A percentile compares a stretch with the other conserved stretches of the same genome.
Conservation (phyloP, 2,329 filamentous ascomycete genomes). For the Fusarium sublunatum region DNA sequence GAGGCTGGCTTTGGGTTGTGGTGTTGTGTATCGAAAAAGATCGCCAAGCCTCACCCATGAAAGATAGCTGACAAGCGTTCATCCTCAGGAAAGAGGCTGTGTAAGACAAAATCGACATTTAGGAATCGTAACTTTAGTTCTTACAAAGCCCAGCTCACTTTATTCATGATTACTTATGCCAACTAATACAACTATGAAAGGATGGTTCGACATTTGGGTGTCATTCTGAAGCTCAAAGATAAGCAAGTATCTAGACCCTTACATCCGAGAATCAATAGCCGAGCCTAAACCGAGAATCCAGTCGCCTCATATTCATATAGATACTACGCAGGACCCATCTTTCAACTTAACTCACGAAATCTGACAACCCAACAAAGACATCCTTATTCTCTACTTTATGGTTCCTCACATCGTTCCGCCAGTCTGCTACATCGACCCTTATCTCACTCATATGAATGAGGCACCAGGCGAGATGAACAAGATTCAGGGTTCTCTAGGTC, state of each 20-base stretch:
- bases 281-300: slow-evolving; percentile 42
- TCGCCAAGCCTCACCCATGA: slow-evolving; percentile 21
- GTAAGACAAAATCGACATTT: neutral
- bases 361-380: neutral
- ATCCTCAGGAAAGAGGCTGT: neutral
- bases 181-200: neutral
- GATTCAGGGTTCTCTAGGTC: neutral
- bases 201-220: neutral
- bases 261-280: slow-evolving; percentile 43
- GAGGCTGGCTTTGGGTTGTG: slow-evolving; percentile 23
- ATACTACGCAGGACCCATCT: slow-evolving; percentile 8
- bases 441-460: neutral
- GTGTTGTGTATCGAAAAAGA: slow-evolving; percentile 18
- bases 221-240: slow-evolving; percentile 6
- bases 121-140: rapidly evolving
- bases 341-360: slow-evolving; percentile 1
- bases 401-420: neutral
- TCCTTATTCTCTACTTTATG: neutral
- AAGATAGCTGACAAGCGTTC: neutral
- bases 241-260: slow-evolving; percentile 34
- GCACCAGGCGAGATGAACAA: neutral
- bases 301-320: slow-evolving; percentile 25
- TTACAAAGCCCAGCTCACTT: too few relatives aligned
- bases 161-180: too few relatives aligned
- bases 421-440: neutral